Percentiles rank a stretch among this genome's conserved stretches.
These are phyloP conservation scores for Pneumocystis jirovecii DNA, from an alignment of 1,139 yeast species.

Conservation along the genomic window DNA sequence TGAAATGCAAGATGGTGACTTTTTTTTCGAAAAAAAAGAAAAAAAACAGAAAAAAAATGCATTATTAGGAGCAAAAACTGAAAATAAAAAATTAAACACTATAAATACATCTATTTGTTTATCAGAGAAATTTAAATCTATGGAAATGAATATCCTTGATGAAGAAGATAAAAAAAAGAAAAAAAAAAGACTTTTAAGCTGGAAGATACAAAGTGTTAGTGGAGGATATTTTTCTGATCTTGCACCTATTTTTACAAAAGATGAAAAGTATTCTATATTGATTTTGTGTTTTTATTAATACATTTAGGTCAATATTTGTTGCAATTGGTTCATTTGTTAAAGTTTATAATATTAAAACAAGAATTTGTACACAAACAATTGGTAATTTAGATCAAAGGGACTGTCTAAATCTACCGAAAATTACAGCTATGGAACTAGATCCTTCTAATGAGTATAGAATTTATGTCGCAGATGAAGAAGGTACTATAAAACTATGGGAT, in stretches of 20 bases:
- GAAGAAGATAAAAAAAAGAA: background rate
- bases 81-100: background rate
- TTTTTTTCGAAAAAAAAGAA: background rate
- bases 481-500: slow-evolving; percentile 8
- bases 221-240: background rate
- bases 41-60: background rate
- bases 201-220: background rate
- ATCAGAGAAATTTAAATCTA: background rate
- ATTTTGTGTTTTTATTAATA: background rate
- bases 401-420: background rate
- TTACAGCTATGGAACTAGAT: slow-evolving; percentile 6
- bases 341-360: slow-evolving; percentile 9
- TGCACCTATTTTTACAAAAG: background rate
- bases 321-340: slow-evolving; percentile 5
- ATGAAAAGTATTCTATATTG: background rate
- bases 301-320: slow-evolving; percentile 4
- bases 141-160: background rate
- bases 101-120: background rate
- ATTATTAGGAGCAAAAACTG: background rate
- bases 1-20: background rate
- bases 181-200: background rate
- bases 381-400: background rate
- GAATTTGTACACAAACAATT: slow-evolving; percentile 4
- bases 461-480: slow-evolving; percentile 3
- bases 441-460: slow-evolving; percentile 10